Evolutionary conservation across 768 basidiomycete genomes (phyloP), one percentile per base, ranked within the genome.

Genomic region (Termitomyces sp.): DNA sequence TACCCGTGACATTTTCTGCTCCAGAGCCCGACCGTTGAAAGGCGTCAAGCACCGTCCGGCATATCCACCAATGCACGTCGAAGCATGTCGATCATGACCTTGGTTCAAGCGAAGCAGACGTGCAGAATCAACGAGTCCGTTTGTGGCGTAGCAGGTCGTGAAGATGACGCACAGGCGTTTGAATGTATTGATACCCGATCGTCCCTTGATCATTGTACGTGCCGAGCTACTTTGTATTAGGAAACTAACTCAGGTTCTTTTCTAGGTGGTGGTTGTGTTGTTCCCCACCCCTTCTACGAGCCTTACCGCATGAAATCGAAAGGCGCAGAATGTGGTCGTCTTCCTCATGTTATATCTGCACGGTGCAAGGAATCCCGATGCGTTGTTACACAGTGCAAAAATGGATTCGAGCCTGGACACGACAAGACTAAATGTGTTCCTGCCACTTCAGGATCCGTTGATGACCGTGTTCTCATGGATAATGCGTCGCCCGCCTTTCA

Each of bases 291-390:
- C 16, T 63, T 62, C 50, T 43, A 55, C 43, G 53, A 59, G 29
- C 50, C 59, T 20, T 31, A 67, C 64, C 48, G 62, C 58, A 11
- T 65, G 64, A 53, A 62, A 66, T 40, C 64, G 62, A 22, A 65
- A 61, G 33, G 68, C 61, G 20, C 66, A 59, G 49, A 62, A 47
- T 62, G 70, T 27, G 45, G 52, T 27, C 58, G 41, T 20, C 58
- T 61, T 25, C 56, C 56, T 20, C 40, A 41, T 20, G 53, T 39
- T 20, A 27, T 29, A 40, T 23, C 35, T 27, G 35, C 35, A 3
- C 48, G 27, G n/a, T 49, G 48, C 48, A 38, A 18, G 25, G 16
- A 38, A n/a, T 49, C 48, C 6, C 16, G 16, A 25, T 49, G 48
- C 5, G 10, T 49, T 36, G 23, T 49, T 38, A 25, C 33, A 1